Evolutionary conservation across 768 basidiomycete genomes (phyloP), one percentile per base, ranked within the genome.

Genomic region (Exidia glandulosa): DNA sequence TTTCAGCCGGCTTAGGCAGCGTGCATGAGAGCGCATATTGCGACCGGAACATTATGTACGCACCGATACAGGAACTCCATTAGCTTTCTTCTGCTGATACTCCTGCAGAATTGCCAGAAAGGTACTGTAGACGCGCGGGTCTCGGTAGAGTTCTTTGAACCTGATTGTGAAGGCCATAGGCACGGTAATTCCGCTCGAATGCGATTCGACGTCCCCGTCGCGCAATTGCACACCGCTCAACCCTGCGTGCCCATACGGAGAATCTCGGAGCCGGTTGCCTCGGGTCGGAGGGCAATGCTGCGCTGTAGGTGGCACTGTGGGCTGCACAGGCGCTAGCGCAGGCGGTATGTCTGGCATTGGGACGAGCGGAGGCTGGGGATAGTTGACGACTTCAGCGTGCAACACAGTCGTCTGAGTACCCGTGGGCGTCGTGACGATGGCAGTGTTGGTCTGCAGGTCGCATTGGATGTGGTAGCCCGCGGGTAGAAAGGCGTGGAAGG

Each of bases 401-500:
- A n/a, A n/a, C n/a, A n/a, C n/a, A n/a, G 50, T 29, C 30, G 50
- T 54, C 27, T 31, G 50, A 1, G 50, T 41, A 45, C 25, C 58
- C 12, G 41, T 31, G 50, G 50, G 50, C 27, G 50, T 54, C 25
- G 50, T 54, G 50, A 54, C 50, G 50, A 25, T 31, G 30, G 30
- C 30, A 19, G 50, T 50, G 27, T 27, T 50, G 60, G 86, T 81
- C n/a, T 80, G 75, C 19, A 79, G 73, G 65, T 88, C 85, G 65
- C 85, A 87, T 64, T 95, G 92, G 71, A 99, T 97, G 55, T 90
- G 86, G 69, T 97, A 99, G 16, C 95, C 95, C 25, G 83, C 80
- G 2, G 95, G 95, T 10, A 99, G 81, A 74, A 98, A 99, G 0
- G 94, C 96, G 74, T 97, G 97, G 80, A 99, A 99, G 10, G 94